These are phyloP conservation scores for Hordeum pubiflorum DNA, from an alignment of 202 grass and related monocot species.

Conservation along the genomic window DNA sequence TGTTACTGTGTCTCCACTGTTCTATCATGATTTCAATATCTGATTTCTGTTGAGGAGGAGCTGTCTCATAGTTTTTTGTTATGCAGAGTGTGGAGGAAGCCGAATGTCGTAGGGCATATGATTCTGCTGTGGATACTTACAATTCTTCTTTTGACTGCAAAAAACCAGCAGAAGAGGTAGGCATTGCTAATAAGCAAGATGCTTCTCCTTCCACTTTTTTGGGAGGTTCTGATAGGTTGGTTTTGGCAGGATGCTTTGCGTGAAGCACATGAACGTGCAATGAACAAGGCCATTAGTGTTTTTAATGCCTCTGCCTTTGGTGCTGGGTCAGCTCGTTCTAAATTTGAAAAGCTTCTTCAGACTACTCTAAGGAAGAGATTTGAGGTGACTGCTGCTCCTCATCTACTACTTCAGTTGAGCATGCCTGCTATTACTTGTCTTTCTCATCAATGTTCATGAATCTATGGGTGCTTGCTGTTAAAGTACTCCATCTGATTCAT, in stretches of 20 bases:
- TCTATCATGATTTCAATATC: not conserved
- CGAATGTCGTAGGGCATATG: slow-evolving; percentile 87
- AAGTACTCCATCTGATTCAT: not conserved
- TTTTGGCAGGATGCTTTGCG: slow-evolving; percentile 56
- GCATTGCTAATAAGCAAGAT: slow-evolving; percentile 16
- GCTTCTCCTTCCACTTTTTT: not conserved
- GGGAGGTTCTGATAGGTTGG: not conserved
- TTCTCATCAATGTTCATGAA: not conserved
- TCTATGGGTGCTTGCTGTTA: not conserved
- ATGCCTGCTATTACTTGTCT: not conserved
- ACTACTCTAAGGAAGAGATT: slow-evolving; percentile 62
- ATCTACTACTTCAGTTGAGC: not conserved
- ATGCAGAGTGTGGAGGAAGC: slow-evolving; percentile 93
- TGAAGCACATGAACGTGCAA: slow-evolving; percentile 73
- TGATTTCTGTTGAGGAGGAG: not conserved
- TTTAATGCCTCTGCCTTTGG: slow-evolving; percentile 79
- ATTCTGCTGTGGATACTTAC: slow-evolving; percentile 66
- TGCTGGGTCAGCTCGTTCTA: slow-evolving; percentile 54
- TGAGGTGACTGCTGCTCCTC: slow-evolving; percentile 46
- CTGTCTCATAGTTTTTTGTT: slow-evolving; percentile 23
- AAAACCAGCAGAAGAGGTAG: slow-evolving; percentile 76
- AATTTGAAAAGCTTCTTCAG: slow-evolving; percentile 90
- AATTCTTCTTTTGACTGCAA: slow-evolving; percentile 72
- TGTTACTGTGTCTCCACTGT: not conserved
- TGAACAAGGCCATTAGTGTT: slow-evolving; percentile 53